Base-by-base conservation (phyloP, 2,329 filamentous ascomycete genomes). In the Epichloe coenophiala region DNA sequence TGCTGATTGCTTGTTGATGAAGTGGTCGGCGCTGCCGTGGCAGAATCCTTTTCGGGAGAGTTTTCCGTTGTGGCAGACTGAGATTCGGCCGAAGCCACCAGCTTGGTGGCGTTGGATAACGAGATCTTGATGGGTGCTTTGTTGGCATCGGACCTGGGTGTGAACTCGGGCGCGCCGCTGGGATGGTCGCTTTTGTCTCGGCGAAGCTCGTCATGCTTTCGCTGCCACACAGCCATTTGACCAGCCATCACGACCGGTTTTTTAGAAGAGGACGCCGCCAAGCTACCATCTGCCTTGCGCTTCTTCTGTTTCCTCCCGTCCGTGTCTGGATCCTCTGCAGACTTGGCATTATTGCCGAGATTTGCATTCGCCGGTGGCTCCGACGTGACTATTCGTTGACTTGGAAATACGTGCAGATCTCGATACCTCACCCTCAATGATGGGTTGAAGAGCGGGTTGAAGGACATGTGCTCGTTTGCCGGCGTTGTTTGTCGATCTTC, bases 321-420 rank as follows among this genome's bases (percentile, higher is more conserved):
- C 5, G 46, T 55, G 5, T 57, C 56, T 45, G 67, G 65, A 17
- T 62, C 58, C 6, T 55, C 56, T 3, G 48, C 37, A 47, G 48
- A 17, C 45, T 61, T 62, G 36, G 52, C 47, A 15, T 59, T n/a
- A n/a, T n/a, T 50, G 17, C 23, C 13, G 0, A 55, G 47, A 31
- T 66, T 67, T 49, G 67, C 60, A 0, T 51, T 55, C 6, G 60
- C 67, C 0, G 73, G 68, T 13, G 75, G 71, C 17, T 74, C 70
- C 3, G 71, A 63, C n/a, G 79, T 76, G 4, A 87, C 71, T 2
- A 78, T 66, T 38, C 80, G 69, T 57, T 85, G 79, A 43, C 75
- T 86, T 1, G 81, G 82, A 59, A 87, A 91, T 2, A 81, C 83
- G 23, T 81, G 78, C 48, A 81, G 75, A 59, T 90, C 86, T 77